Base-by-base conservation (phyloP, 805 yeast species). In the Brettanomyces anomalus region DNA sequence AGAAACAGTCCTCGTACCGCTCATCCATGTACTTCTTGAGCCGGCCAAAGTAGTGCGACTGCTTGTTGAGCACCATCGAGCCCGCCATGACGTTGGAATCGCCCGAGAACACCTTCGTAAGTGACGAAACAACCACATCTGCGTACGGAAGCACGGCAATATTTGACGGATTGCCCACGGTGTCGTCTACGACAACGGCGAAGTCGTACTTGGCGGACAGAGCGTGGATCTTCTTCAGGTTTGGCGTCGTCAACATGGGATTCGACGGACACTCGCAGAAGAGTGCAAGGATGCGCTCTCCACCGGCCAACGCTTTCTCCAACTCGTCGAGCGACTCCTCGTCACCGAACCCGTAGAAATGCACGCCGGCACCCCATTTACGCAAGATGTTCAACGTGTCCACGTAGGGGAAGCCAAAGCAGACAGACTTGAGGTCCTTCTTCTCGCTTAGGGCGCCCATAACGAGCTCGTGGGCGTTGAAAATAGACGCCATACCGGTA, bases 41-140 rank as follows among this genome's bases (percentile, higher is more conserved):
- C 43, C 42, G 46, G 3, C 51, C 44, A 64, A 75, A 88, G 48
- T 54, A 61, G 35, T 60, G 63, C 7, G 89, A 72, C 5, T 67
- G 54, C 4, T 89, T 83, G 56, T 90, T 93, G 52, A 93, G 65
- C 5, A 87, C 79, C 47, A 89, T 61, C 11, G 90, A 79, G 3
- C 98, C 98, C 0, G 88, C 96, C 90, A 90, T 85, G 41, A 90
- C 97, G 56, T 90, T 88, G 28, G 95, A 82, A 59, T 87, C 96
- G 19, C 97, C 97, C 32, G 90, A 80, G 58, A 93, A 93, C 15
- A 89, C 84, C 60, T 93, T 93, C 10, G 97, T 89, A 47, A 93
- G 69, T 7, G 96, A 86, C 28, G 90, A 76, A 30, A 81, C 93
- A 14, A 85, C 83, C 40, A 89, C 73, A 61, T 93, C 99, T n/a